phyloP scores from a whole-genome alignment of 1,139 yeast species.

The Hyphopichia khmerensis region DNA sequence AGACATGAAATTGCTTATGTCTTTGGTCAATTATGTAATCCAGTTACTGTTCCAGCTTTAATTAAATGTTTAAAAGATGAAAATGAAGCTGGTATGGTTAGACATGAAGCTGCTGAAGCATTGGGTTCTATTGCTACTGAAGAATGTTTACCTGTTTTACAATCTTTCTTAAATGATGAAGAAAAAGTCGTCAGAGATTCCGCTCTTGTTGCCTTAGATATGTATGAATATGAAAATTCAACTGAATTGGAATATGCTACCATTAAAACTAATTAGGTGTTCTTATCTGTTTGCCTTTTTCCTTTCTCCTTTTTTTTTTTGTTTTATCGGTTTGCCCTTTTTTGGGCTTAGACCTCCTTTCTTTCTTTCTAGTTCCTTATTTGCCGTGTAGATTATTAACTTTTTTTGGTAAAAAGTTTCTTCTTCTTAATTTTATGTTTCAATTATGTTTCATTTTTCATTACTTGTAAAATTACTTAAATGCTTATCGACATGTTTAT shows the following conservation, averaged over 20 bases:
- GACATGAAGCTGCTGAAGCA: constrained; percentile 99
- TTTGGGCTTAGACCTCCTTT: too few relatives aligned
- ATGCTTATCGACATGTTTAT: background rate
- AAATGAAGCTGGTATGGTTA: constrained; percentile 93
- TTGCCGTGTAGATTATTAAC: background rate
- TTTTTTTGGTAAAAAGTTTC: background rate
- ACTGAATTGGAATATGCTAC: constrained; percentile 78
- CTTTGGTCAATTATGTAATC: constrained; percentile 94
- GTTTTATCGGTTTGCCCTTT: too few relatives aligned
- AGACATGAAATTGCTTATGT: constrained; percentile 98
- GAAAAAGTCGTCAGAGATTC: constrained; percentile 93
- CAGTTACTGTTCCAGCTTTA: constrained; percentile 86
- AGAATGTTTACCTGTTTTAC: constrained; percentile 85
- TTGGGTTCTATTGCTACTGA: constrained; percentile 97
- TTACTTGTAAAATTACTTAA: background rate
- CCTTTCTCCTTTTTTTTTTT: background rate
- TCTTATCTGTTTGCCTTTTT: background rate
- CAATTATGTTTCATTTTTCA: background rate
- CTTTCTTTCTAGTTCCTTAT: too few relatives aligned
- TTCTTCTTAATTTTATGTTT: background rate
- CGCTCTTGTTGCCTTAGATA: constrained; percentile 94
- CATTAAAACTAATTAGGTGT: constrained; percentile 14
- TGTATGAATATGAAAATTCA: constrained; percentile 95
- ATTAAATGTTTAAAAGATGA: constrained; percentile 76
- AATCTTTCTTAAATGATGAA: constrained; percentile 73